Percentiles rank a stretch among this genome's conserved stretches.
phyloP scores from a whole-genome alignment of 108 stramenopile species.

The Tribonema minus region DNA sequence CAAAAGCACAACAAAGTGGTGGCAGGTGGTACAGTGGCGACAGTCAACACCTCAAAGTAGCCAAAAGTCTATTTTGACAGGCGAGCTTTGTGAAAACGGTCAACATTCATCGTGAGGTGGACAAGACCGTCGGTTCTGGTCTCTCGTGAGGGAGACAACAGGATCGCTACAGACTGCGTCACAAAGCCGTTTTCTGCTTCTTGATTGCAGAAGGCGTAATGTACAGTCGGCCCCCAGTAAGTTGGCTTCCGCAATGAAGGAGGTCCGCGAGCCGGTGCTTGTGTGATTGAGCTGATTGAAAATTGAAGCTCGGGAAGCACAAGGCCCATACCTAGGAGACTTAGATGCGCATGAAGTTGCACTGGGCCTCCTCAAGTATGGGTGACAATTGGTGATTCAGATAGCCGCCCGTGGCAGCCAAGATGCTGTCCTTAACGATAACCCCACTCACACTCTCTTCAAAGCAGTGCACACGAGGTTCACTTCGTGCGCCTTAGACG shows the following conservation, averaged over 20 bases:
- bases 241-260: not conserved
- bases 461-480: not conserved
- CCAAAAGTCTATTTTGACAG: not conserved
- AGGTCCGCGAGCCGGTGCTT: not conserved
- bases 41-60: no score
- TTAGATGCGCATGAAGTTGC: no score
- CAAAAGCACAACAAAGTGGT: not conserved
- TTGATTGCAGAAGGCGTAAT: not conserved
- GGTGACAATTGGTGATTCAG: no score
- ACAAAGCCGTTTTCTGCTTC: not conserved
- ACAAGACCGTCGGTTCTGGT: not conserved
- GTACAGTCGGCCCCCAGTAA: not conserved
- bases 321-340: not conserved
- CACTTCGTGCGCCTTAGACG: not conserved
- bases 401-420: no score
- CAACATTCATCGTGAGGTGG: not conserved
- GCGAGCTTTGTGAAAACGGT: not conserved
- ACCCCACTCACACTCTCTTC: not conserved
- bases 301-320: conserved; percentile 6
- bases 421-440: not conserved
- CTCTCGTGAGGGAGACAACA: not conserved
- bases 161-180: not conserved
- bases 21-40: not conserved
- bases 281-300: not conserved
- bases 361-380: no score